Evolutionary conservation across 305 asterid genomes (phyloP).

Genomic region (Ajuga reptans): DNA sequence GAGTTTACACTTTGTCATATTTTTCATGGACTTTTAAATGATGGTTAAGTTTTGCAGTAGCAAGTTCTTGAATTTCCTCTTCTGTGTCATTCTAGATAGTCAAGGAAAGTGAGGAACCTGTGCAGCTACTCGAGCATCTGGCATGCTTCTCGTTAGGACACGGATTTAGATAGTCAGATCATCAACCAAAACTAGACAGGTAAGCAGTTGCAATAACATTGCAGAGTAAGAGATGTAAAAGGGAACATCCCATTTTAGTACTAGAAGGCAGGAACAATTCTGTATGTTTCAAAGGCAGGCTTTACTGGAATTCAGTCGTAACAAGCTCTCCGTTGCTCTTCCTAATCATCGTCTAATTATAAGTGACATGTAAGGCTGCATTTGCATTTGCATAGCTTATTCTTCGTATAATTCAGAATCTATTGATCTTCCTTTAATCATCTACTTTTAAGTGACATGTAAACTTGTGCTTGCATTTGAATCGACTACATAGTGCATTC

Average conservation of each 20-base stretch:
- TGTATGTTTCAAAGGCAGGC: conserved; percentile 14
- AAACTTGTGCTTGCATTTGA: neutral
- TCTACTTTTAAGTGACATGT: too few relatives aligned
- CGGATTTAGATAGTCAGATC: conserved; percentile 25
- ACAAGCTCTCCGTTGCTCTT: conserved; percentile 6
- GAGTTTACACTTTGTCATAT: neutral
- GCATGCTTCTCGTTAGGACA: conserved; percentile 32
- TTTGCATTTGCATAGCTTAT: neutral
- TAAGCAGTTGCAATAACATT: conserved; percentile 31
- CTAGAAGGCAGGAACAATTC: neutral
- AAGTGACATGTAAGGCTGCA: neutral
- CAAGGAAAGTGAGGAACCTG: conserved; percentile 45
- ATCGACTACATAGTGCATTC: neutral
- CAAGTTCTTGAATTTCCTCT: neutral
- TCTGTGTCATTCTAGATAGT: conserved; percentile 32
- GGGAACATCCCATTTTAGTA: conserved; percentile 4
- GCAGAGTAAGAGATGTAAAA: conserved; percentile 36
- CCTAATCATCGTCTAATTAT: neutral
- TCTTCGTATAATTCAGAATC: too few relatives aligned
- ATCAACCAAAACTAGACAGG: conserved; percentile 22
- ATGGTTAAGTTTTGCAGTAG: neutral
- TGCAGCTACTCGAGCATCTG: conserved; percentile 36
- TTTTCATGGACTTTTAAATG: neutral
- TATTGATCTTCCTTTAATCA: too few relatives aligned
- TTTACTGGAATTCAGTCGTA: conserved; percentile 13